Base-by-base conservation (phyloP, 2,329 filamentous ascomycete species). In the Neoarthrinium moseri region DNA sequence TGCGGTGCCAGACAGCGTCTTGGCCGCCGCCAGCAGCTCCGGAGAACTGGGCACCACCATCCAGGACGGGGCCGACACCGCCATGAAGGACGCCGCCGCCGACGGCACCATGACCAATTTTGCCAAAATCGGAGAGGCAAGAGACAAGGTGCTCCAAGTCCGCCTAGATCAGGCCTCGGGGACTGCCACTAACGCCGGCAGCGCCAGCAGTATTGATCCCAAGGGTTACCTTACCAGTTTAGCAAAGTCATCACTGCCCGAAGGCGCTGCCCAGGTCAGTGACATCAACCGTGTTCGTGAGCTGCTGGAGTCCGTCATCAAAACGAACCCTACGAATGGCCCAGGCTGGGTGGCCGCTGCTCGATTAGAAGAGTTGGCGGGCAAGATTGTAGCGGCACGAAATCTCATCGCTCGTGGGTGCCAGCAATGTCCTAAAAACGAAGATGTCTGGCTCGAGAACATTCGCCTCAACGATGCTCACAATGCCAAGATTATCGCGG, bases 31-130 rank as follows among this genome's bases (percentile, higher is more conserved):
- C 13, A 78, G 89, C 57, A 89, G 90, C 56, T 80, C 87, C 3
- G 79, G 81, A 4, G 89, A 96, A 62, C 80, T 97, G 53, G 87
- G 91, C 38, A 94, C 91, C 2, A 95, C 89, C 0, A 84, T 99
- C n/a, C 78, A 84, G 35, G 90, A 95, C 29, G 91, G 96, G 50
- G 87, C 83, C 2, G 66, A 71, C 2, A 68, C 75, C n/a, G 69
- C 72, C 10, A 72, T 67, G 17, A 58, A 62, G 24, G 54, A 58
- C 7, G 69, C 66, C 22, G 79, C 84, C 47, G 79, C 84, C 47
- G 91, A 96, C 59, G 91, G 92, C 2, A 95, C 91, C 1, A 94
- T 96, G 81, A 99, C 92, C 10, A 96, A 99, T 64, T 99, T 99
- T 64, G 92, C 92, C 35, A 89, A 96, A 66, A 97, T 99, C 52